A percentile compares a stretch with the other conserved stretches of the same genome.
These are phyloP conservation scores for Microcera coccophila DNA, from an alignment of 2,329 filamentous ascomycete genomes.

Conservation along the genomic window DNA sequence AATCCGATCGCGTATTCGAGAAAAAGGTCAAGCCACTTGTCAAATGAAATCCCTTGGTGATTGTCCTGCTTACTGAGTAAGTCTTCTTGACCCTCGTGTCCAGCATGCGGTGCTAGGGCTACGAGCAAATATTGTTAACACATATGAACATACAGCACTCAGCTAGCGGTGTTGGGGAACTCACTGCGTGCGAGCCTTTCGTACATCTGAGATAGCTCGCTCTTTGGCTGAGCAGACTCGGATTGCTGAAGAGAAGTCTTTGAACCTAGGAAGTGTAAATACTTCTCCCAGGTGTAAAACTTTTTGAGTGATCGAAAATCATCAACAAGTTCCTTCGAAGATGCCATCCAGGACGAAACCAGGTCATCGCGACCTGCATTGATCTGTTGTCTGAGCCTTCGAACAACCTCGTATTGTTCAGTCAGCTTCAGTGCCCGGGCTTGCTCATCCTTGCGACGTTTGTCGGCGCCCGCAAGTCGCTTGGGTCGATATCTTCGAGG, in stretches of 20 bases:
- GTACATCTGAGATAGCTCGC: slow-evolving; percentile 52
- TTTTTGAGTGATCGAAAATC: slow-evolving; percentile 61
- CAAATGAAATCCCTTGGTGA: slow-evolving; percentile 77
- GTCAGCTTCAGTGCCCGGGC: slow-evolving; percentile 37
- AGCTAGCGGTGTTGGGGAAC: slow-evolving; percentile 29
- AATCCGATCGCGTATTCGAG: slow-evolving; percentile 79
- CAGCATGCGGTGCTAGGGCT: slow-evolving; percentile 34
- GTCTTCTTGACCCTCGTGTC: slow-evolving; percentile 19
- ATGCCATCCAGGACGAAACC: slow-evolving; percentile 53
- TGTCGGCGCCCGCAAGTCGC: slow-evolving; percentile 42
- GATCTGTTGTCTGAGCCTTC: slow-evolving; percentile 40
- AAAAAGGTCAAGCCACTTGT: slow-evolving; percentile 85
- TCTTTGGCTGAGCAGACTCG: slow-evolving; percentile 30
- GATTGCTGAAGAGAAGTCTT: slow-evolving; percentile 22
- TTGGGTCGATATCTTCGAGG: slow-evolving; percentile 44
- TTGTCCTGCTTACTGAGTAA: slow-evolving; percentile 35
- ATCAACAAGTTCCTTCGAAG: slow-evolving; percentile 56
- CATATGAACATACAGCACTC: too few species aligned
- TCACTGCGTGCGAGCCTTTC: slow-evolving; percentile 53
- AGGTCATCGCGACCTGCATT: slow-evolving; percentile 42
- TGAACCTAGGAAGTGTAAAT: slow-evolving; percentile 52
- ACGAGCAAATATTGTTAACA: slow-evolving; percentile 13
- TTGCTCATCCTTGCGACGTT: slow-evolving; percentile 43
- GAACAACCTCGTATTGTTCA: slow-evolving; percentile 43
- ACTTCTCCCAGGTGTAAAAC: slow-evolving; percentile 65